Base-by-base conservation (phyloP, 2,329 filamentous ascomycete genomes). In the Aphanocladium album region DNA sequence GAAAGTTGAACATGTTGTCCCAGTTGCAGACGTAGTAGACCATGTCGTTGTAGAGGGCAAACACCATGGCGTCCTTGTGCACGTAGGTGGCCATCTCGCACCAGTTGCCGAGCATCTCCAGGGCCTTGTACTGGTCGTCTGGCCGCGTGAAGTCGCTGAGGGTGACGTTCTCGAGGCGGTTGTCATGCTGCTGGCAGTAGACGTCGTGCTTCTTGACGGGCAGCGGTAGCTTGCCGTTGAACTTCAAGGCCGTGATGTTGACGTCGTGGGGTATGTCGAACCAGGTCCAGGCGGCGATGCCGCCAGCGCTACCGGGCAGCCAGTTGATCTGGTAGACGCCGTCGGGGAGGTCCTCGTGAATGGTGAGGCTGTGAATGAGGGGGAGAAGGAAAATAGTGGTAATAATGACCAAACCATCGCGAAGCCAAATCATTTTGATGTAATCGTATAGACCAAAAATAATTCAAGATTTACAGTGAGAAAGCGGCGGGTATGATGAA, bases 51-150 rank as follows among this genome's bases (percentile, higher is more conserved):
- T 25, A 17, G 11, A 56, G 1, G 41, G 43, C 58, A 23, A 49
- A 17, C 21, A 43, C 51, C 17, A 60, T 41, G 45, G 27, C 43
- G 45, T 25, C 43, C 45, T 41, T 43, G 9, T 60, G 33, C 11
- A 50, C 17, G n/a, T 12, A 21, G n/a, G 27, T 19, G n/a, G 16
- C 21, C 35, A 45, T 11, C 51, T 60, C 58, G 51, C 58, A 60
- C 58, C 58, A 60, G 58, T 60, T 60, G 21, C 9, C 51, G 33
- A 60, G 51, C 51, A 55, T 47, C 5, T n/a, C 5, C 58, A 55
- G 55, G 30, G 58, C 58, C 23, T 35, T 49, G 21, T 2, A 1
- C 39, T 54, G 49, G 30, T 58, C 55, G 35, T 49, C 55, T n/a
- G n/a, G 7, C 5, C 30, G 21, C 1, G 23, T 50, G 11, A 41